Evolutionary conservation across 202 grass and related monocot genomes (phyloP), one percentile per base, ranked within the genome.

Genomic region (Carex arenaria): DNA sequence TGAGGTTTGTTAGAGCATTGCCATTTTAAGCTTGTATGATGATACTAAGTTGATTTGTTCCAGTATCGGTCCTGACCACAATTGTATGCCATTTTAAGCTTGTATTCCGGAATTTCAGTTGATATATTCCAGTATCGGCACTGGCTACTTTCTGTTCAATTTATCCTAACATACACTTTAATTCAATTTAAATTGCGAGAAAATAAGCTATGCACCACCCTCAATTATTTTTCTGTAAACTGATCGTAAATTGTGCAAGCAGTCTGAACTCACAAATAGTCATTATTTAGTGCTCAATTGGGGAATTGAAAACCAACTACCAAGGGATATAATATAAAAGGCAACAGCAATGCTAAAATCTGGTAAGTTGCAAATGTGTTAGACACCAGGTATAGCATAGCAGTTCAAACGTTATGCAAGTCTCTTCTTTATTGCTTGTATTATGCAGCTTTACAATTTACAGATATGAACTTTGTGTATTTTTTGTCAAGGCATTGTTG

Each of bases 1-100:
- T 76, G 15, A 93, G 94, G 94, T 97, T 43, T 45, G 91, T 92
- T 64, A 15, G 4, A 45, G 10, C 20, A 81, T 47, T 47, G 57
- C 3, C 28, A 65, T 47, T 49, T 64, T 64, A 18, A 65, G 42
- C 10, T 80, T 47, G 12, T 51, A 32, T 43, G 20, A 12, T 62
- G 32, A 81, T 65, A 28, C 30, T 81, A 45, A 43, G 36, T 30
- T 79, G 10, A 26, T 22, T 79, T 68, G 32, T 30, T 67, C 4
- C 7, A 56, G 17, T 62, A 40, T 42, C 26, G 9, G 19, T 34
- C 6, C 14, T 59, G 3, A 77, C 57, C 26, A 77, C 28, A 67
- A 47, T 45, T 55, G 47, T 73, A 51, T 47, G 57, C 7, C 28
- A 65, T 47, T 49, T 64, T 64, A 18, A 65, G 42, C 10, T 80